Conservation (phyloP, 2,329 filamentous ascomycete genomes). For the Aspergillus quadricinctus region DNA sequence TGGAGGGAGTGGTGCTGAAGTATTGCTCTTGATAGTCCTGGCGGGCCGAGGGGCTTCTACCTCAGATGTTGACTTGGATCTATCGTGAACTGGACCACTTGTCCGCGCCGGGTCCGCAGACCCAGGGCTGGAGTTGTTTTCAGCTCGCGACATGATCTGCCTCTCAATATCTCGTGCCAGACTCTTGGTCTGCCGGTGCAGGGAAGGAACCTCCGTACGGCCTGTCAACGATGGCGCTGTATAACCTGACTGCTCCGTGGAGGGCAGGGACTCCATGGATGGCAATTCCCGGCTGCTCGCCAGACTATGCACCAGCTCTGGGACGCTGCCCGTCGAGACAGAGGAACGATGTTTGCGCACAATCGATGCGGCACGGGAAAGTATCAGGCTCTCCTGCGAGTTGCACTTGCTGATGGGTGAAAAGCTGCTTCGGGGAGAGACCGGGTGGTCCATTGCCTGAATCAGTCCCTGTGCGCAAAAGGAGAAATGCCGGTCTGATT, state of each 20-base stretch:
- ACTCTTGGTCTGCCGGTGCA: conserved; percentile 36
- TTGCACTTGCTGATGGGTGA: conserved; percentile 53
- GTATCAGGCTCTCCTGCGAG: conserved; percentile 54
- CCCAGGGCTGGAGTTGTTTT: conserved; percentile 24
- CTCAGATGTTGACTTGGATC: conserved; percentile 35
- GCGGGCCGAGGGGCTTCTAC: conserved; percentile 20
- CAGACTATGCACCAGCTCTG: conserved; percentile 41
- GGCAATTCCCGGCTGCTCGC: conserved; percentile 38
- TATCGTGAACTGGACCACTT: conserved; percentile 28
- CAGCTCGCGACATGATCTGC: conserved; percentile 25
- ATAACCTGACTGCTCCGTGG: conserved; percentile 15
- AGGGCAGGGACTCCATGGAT: conserved; percentile 20
- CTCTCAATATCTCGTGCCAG: conserved; percentile 30
- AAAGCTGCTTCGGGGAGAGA: conserved; percentile 45
- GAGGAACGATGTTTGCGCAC: conserved; percentile 46
- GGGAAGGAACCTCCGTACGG: conserved; percentile 22
- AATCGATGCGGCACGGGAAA: conserved; percentile 47
- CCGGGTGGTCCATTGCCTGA: conserved; percentile 36
- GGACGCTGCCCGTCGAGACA: conserved; percentile 42
- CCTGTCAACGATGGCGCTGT: conserved; percentile 4
- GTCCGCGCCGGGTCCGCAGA: conserved; percentile 21
- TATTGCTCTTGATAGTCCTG: conserved; percentile 16
- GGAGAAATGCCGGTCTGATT: conserved; percentile 45
- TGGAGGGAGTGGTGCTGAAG: conserved; percentile 14
- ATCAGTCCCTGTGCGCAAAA: conserved; percentile 41